Evolutionary conservation across 345 rosid species (phyloP).

Genomic region (Citrus inodora): DNA sequence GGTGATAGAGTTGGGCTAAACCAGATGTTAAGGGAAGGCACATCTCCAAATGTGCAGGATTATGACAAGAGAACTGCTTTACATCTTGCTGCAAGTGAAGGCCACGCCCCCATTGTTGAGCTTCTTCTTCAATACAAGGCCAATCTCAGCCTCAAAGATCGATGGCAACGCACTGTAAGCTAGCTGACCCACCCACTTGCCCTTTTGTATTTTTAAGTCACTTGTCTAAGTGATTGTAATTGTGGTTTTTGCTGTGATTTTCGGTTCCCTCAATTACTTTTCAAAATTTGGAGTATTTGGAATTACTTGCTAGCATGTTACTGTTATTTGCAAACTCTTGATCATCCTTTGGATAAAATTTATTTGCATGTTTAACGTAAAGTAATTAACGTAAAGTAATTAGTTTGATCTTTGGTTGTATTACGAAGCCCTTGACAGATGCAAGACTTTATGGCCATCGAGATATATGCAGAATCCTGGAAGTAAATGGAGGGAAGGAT

Average conservation of each 20-base stretch:
- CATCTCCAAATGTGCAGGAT: slow-evolving; percentile 58
- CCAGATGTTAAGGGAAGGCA: slow-evolving; percentile 53
- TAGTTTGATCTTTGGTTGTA: background rate
- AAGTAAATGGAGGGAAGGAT: slow-evolving; percentile 60
- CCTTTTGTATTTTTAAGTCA: background rate
- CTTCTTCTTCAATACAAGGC: slow-evolving; percentile 58
- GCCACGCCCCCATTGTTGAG: slow-evolving; percentile 59
- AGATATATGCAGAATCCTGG: slow-evolving; percentile 63
- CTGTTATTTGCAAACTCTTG: background rate
- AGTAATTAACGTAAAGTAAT: slow-evolving; percentile 5
- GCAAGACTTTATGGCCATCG: slow-evolving; percentile 54
- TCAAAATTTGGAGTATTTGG: background rate
- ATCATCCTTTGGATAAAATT: background rate
- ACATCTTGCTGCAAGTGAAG: slow-evolving; percentile 67
- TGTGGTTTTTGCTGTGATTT: background rate
- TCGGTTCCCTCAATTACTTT: background rate
- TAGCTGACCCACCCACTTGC: background rate
- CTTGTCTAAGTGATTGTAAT: background rate
- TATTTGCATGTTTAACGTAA: background rate
- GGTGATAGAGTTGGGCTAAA: slow-evolving; percentile 65
- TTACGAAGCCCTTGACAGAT: slow-evolving; percentile 57
- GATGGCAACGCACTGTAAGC: slow-evolving; percentile 54
- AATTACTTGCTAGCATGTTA: background rate
- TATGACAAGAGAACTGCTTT: slow-evolving; percentile 57
- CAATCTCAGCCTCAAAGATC: slow-evolving; percentile 51